Evolutionary conservation across 2,329 filamentous ascomycete genomes (phyloP).

Genomic region (Clarireedia paspali): DNA sequence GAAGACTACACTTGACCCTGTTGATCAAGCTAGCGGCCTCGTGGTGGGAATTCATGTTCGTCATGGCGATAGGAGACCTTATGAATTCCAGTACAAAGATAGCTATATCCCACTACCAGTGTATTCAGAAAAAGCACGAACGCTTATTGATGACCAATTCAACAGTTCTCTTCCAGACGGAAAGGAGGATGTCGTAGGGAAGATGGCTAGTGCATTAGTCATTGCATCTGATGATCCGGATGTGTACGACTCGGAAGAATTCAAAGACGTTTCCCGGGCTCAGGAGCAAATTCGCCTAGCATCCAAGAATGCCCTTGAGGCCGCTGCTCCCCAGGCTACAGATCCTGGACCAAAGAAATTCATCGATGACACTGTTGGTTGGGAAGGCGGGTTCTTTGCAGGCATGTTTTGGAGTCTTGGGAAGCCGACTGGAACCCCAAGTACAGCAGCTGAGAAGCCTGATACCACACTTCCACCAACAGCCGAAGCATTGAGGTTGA

Average conservation of each 20-base stretch:
- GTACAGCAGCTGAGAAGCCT: slow-evolving; percentile 28
- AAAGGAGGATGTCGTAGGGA: slow-evolving; percentile 31
- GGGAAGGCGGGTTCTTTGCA: slow-evolving; percentile 82
- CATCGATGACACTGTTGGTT: slow-evolving; percentile 70
- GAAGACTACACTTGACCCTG: slow-evolving; percentile 35
- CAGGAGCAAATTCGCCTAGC: slow-evolving; percentile 73
- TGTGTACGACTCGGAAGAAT: slow-evolving; percentile 59
- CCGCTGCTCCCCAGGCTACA: slow-evolving; percentile 20
- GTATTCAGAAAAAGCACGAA: slow-evolving; percentile 54
- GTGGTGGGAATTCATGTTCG: slow-evolving; percentile 71
- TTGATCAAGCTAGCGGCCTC: slow-evolving; percentile 39
- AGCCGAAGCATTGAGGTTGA: slow-evolving; percentile 51
- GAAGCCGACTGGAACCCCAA: slow-evolving; percentile 32
- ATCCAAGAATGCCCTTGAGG: slow-evolving; percentile 46
- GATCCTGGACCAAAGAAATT: slow-evolving; percentile 52
- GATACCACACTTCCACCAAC: slow-evolving; percentile 30
- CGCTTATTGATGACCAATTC: slow-evolving; percentile 44
- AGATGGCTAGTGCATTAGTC: slow-evolving; percentile 43
- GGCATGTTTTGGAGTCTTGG: slow-evolving; percentile 75
- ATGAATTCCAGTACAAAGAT: slow-evolving; percentile 67
- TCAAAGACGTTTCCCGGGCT: slow-evolving; percentile 50
- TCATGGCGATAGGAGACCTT: slow-evolving; percentile 69
- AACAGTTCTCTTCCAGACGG: slow-evolving; percentile 32
- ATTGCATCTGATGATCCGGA: slow-evolving; percentile 77
- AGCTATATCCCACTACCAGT: slow-evolving; percentile 70